phyloP scores from a whole-genome alignment of 768 basidiomycete genomes.

The Naganishia friedmannii region DNA sequence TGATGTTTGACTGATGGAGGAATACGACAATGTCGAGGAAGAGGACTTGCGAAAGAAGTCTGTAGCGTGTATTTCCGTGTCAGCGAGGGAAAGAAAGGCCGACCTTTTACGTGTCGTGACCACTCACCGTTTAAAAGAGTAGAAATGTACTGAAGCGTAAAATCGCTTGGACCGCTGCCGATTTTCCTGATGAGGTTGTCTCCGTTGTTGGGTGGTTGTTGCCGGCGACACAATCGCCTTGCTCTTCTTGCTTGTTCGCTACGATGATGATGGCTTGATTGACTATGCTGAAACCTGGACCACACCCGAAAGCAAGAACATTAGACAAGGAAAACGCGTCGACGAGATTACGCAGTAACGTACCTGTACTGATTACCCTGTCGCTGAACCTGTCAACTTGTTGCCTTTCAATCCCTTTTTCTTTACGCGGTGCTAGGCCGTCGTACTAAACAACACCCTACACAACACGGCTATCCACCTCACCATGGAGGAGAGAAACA shows the following conservation, averaged over 20 bases:
- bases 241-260: neutral
- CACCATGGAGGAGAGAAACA: neutral
- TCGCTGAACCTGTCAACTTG: neutral
- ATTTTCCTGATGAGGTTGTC: neutral
- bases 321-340: too few relatives aligned
- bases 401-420: too few relatives aligned
- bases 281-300: neutral
- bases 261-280: neutral
- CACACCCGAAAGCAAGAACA: neutral
- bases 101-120: neutral
- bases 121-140: neutral
- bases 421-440: too few relatives aligned
- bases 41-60: too few relatives aligned
- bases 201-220: neutral
- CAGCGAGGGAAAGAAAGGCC: neutral
- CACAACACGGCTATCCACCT: too few relatives aligned
- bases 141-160: neutral
- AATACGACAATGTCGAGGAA: too few relatives aligned
- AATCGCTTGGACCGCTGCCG: neutral
- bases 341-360: too few relatives aligned
- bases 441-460: too few relatives aligned
- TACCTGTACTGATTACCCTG: constrained; percentile 21
- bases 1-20: neutral
- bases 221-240: constrained; percentile 1
- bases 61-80: too few relatives aligned